Conservation (phyloP, 441 rosid species). For the Jatropha multifida region DNA sequence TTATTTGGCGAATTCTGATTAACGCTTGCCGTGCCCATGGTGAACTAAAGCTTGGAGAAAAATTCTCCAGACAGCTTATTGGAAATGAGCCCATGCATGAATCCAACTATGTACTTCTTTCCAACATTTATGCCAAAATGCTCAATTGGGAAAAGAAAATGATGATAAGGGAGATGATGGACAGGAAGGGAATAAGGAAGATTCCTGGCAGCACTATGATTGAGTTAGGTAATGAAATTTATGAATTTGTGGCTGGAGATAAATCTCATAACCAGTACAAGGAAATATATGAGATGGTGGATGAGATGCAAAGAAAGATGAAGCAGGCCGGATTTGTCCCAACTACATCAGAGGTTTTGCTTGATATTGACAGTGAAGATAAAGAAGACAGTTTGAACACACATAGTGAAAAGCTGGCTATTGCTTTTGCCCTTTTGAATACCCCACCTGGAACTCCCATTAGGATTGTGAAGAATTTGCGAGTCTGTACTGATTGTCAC, state of each 20-base stretch:
- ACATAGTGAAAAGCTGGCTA: constrained; percentile 59
- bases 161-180: constrained; percentile 51
- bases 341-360: constrained; percentile 42
- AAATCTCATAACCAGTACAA: constrained; percentile 39
- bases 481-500: constrained; percentile 59
- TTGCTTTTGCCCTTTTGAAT: constrained; percentile 54
- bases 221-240: constrained; percentile 44
- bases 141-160: constrained; percentile 59
- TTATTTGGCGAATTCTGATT: constrained; percentile 47
- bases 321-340: constrained; percentile 51
- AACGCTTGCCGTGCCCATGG: constrained; percentile 47
- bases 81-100: constrained; percentile 43
- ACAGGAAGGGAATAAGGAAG: constrained; percentile 47
- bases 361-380: constrained; percentile 55
- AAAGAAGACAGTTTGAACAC: constrained; percentile 51
- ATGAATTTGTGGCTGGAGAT: constrained; percentile 53
- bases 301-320: constrained; percentile 51
- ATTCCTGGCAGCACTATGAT: constrained; percentile 54
- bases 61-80: constrained; percentile 42
- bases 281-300: constrained; percentile 53
- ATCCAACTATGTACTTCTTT: constrained; percentile 52
- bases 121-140: constrained; percentile 56
- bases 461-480: constrained; percentile 53
- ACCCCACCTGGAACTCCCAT: constrained; percentile 52
- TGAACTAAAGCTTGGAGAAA: constrained; percentile 51